Conservation (phyloP, 805 yeast species). For the Candida saitoana region DNA sequence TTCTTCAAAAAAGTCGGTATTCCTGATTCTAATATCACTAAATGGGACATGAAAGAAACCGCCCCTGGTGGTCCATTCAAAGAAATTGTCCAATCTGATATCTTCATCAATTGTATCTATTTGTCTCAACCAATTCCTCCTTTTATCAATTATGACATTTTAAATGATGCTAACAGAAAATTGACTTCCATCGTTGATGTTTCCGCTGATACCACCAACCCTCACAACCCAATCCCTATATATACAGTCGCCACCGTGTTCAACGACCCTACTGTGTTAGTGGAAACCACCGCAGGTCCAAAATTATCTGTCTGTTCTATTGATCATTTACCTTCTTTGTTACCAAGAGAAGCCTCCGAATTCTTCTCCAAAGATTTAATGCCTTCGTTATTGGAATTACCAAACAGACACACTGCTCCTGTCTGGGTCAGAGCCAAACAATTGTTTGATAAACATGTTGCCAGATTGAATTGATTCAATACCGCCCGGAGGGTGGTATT, state of each 20-base stretch:
- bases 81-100: constrained; percentile 84
- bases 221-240: constrained; percentile 96
- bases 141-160: constrained; percentile 65
- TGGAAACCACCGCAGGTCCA: constrained; percentile 75
- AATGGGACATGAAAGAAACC: constrained; percentile 98
- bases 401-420: constrained; percentile 74
- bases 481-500: neutral
- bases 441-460: constrained; percentile 79
- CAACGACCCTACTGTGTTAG: constrained; percentile 84
- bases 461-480: constrained; percentile 47
- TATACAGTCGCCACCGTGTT: constrained; percentile 87
- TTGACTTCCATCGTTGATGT: constrained; percentile 94
- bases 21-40: constrained; percentile 75
- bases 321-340: constrained; percentile 91
- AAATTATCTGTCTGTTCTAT: constrained; percentile 88
- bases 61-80: constrained; percentile 95
- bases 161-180: constrained; percentile 66
- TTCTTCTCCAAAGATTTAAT: constrained; percentile 80
- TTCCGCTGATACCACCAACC: constrained; percentile 97
- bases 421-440: constrained; percentile 91
- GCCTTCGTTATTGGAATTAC: constrained; percentile 83
- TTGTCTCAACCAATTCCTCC: constrained; percentile 92
- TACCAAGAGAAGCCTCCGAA: constrained; percentile 98
- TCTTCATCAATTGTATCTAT: constrained; percentile 95
- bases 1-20: constrained; percentile 78